phyloP scores from a whole-genome alignment of 2,329 filamentous ascomycete species.

The Alternaria conjuncta region DNA sequence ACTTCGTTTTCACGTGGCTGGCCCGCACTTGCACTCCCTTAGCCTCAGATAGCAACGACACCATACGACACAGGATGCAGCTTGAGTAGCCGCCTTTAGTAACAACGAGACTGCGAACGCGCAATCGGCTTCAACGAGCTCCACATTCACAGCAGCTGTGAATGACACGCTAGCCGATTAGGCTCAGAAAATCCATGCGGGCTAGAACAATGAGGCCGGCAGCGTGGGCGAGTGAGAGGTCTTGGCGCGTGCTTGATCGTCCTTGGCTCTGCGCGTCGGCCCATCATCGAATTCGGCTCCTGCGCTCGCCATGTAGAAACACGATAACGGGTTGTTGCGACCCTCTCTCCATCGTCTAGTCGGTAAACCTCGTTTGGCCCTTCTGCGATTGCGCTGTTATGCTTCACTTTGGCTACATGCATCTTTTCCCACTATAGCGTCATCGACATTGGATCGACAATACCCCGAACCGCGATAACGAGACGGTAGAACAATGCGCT shows the following conservation, averaged over 20 bases:
- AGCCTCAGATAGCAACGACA: background rate
- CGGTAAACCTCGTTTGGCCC: background rate
- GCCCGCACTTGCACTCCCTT: background rate
- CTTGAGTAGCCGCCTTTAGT: background rate
- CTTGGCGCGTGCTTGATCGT: constrained; percentile 10
- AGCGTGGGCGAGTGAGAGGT: background rate
- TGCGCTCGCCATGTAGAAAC: constrained; percentile 6
- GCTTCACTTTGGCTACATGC: background rate
- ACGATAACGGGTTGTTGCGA: constrained; percentile 2
- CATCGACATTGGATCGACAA: background rate
- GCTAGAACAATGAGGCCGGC: background rate
- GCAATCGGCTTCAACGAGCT: background rate
- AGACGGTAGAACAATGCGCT: constrained; percentile 5
- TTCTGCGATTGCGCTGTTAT: background rate
- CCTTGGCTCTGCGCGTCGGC: background rate
- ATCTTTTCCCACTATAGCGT: background rate
- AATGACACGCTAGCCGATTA: constrained; percentile 3
- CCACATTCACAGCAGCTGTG: background rate
- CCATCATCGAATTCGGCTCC: background rate
- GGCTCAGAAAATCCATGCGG: background rate
- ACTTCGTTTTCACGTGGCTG: background rate
- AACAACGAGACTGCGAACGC: background rate
- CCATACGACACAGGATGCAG: background rate
- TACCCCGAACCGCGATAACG: background rate
- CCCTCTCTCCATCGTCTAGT: background rate